Evolutionary conservation across 345 rosid species (phyloP).

Genomic region (Carallia pectinifolia): DNA sequence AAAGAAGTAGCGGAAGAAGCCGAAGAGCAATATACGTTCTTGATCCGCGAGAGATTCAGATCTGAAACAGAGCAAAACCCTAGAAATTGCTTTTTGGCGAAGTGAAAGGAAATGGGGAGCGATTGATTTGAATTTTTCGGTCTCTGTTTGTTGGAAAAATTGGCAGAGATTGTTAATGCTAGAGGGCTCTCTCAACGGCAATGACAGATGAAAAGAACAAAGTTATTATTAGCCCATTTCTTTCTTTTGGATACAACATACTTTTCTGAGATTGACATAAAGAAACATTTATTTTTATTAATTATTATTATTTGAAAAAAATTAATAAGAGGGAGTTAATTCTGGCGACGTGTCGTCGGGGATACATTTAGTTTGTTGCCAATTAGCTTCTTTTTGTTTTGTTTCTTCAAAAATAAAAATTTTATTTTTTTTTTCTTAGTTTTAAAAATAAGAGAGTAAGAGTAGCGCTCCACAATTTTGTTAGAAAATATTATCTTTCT

Average conservation of each 20-base stretch:
- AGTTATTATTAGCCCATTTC: background rate
- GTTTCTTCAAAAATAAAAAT: too few relatives aligned
- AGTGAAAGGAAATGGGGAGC: background rate
- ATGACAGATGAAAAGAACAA: background rate
- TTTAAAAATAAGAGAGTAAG: too few relatives aligned
- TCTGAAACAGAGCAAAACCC: background rate
- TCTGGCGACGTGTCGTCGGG: too few relatives aligned
- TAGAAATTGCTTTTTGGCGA: background rate
- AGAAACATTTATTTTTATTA: too few relatives aligned
- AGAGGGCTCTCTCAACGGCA: slow-evolving; percentile 28
- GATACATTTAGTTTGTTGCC: too few relatives aligned
- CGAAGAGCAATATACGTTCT: background rate
- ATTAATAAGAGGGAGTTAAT: too few relatives aligned
- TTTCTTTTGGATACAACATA: background rate
- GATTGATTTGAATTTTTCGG: slow-evolving; percentile 12
- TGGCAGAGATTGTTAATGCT: slow-evolving; percentile 22
- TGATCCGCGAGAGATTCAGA: background rate
- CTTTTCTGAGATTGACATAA: background rate
- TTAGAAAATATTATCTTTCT: too few relatives aligned
- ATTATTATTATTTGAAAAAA: too few relatives aligned
- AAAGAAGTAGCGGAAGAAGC: too few relatives aligned
- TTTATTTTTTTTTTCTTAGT: too few relatives aligned
- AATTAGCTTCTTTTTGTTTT: too few relatives aligned
- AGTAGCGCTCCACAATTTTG: too few relatives aligned
- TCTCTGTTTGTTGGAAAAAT: background rate